Base-by-base conservation (phyloP, 1,284 basidiomycete genomes). In the Anthracocystis setariae region DNA sequence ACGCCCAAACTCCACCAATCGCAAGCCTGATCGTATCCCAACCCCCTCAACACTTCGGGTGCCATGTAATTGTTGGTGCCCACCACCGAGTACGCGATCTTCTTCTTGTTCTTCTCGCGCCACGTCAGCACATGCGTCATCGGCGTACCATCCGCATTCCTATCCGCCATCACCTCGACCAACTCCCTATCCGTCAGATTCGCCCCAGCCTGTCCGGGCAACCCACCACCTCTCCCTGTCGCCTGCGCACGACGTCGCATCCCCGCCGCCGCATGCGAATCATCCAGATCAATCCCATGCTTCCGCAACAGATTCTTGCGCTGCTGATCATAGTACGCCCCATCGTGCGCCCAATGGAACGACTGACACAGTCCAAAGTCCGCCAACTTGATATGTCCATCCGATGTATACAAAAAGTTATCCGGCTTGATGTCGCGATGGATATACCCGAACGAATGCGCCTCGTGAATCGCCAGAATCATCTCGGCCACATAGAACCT, bases 1-100 rank as follows among this genome's bases (percentile, higher is more conserved):
- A 95, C 91, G 21, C 94, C 94, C 46, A 97, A 87, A 82, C 92
- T 93, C 94, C 95, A 98, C 94, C 94, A 98, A 82, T 98, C 94
- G 82, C 93, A 96, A 33, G 91, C 91, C 84, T 92, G 94, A 46
- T 92, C 90, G 84, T 98, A 98, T 23, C 94, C 94, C 79, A 84
- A 75, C 0, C 86, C 86, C 35, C 93, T 88, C 76, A 98, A 92
- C 39, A 98, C 94, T 83, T 98, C 95, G 29, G 93, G 93, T 10
- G 92, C 93, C 92, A 92, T 91, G 90, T 83, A 77, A 71, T 82
- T 81, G 67, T 81, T 81, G 37, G 80, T 82, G 15, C 80, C 80
- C 84, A 95, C 86, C 87, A 96, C 91, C 59, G 93, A 95, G 84
- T 97, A 96, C 40, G 94, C 94, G 73, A 96, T 86, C 90, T 79